Percentiles rank a stretch among this genome's conserved stretches.
These are phyloP conservation scores for Arachis monticola DNA, from an alignment of 331 rosid genomes.

Conservation along the genomic window DNA sequence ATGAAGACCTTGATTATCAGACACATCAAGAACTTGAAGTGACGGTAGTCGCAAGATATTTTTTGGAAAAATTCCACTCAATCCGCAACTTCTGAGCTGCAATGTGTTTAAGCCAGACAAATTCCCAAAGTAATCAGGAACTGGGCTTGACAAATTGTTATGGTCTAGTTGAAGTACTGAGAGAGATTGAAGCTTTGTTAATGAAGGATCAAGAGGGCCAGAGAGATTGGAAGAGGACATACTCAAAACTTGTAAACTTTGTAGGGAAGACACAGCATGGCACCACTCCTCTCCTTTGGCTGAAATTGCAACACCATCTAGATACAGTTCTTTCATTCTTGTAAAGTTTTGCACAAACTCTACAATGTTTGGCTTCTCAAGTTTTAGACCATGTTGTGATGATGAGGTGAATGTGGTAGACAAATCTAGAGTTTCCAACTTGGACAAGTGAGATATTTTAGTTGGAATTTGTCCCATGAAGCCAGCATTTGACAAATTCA, in stretches of 20 bases:
- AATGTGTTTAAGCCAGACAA: slow-evolving; percentile 38
- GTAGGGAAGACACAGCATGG: slow-evolving; percentile 34
- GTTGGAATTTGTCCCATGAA: slow-evolving; percentile 38
- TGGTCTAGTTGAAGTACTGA: not conserved
- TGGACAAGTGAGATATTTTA: slow-evolving; percentile 34
- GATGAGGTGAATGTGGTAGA: not conserved
- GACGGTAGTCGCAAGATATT: slow-evolving; percentile 36
- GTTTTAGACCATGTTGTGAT: not conserved
- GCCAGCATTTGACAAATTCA: slow-evolving; percentile 30
- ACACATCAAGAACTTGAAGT: not conserved
- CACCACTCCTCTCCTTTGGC: slow-evolving; percentile 39
- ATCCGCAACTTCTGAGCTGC: not conserved
- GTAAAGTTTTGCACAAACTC: slow-evolving; percentile 17
- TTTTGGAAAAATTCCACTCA: slow-evolving; percentile 37
- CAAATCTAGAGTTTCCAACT: slow-evolving; percentile 43
- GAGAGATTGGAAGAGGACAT: slow-evolving; percentile 30
- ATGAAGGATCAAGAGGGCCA: slow-evolving; percentile 36
- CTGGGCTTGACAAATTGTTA: not conserved
- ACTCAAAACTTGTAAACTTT: slow-evolving; percentile 42
- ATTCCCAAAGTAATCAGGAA: slow-evolving; percentile 36
- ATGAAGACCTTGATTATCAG: not conserved
- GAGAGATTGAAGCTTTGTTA: slow-evolving; percentile 26
- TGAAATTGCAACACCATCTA: slow-evolving; percentile 42
- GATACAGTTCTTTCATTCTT: slow-evolving; percentile 27
- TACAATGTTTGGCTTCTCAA: not conserved